Evolutionary conservation across 208 protist species (phyloP).

Genomic region (Leishmania braziliensis): DNA sequence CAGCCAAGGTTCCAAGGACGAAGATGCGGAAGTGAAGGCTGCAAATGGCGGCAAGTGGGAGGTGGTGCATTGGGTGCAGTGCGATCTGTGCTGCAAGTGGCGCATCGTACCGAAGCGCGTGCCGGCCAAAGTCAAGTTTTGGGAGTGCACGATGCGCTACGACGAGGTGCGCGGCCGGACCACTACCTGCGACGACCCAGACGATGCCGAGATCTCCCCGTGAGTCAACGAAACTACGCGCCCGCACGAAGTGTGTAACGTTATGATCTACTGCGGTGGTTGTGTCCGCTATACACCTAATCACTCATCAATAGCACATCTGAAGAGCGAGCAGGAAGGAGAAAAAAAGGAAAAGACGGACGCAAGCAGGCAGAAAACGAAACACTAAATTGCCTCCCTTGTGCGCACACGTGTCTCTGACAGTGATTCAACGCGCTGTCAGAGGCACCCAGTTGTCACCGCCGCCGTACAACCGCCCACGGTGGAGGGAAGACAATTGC

Average conservation of each 20-base stretch:
- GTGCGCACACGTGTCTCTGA: not conserved
- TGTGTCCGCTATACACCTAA: not conserved
- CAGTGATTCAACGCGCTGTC: not conserved
- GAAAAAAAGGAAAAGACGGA: not conserved
- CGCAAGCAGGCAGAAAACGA: not conserved
- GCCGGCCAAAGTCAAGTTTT: conserved; percentile 34
- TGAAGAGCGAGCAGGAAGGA: not conserved
- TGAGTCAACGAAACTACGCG: not conserved
- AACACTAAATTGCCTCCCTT: not conserved
- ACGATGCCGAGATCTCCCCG: conserved; percentile 56
- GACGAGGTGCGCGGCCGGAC: conserved; percentile 30
- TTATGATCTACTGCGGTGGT: not conserved
- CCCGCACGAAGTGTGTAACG: not conserved
- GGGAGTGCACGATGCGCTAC: conserved; percentile 74
- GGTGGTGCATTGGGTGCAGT: conserved; percentile 84
- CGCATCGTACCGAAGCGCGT: conserved; percentile 69
- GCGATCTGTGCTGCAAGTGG: conserved; percentile 83
- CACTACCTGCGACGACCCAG: conserved; percentile 67
- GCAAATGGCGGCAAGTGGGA: conserved; percentile 22
- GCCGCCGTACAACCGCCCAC: not conserved
- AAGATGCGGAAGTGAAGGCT: not conserved
- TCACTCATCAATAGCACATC: not conserved
- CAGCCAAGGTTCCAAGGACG: not conserved
- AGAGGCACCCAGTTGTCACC: not conserved
- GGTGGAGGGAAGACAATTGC: not conserved